Base-by-base conservation (phyloP, 176 grass and related monocot genomes). In the Neostapfia colusana region DNA sequence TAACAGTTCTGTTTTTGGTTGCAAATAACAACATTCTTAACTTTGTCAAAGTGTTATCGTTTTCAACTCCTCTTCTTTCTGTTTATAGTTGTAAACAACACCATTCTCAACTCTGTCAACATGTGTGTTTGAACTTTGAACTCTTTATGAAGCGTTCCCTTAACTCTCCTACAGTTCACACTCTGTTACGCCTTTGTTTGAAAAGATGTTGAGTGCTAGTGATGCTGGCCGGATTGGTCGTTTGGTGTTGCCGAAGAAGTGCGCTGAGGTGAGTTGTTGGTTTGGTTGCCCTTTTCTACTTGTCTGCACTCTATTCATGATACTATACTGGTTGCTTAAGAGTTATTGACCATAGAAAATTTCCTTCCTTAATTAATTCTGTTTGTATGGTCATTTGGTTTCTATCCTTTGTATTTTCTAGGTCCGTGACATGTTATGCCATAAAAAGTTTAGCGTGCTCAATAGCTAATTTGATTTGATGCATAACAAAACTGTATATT, bases 161-260 rank as follows among this genome's bases (percentile, higher is more conserved):
- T 91, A 89, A 88, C 77, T 77, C 13, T 71, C 46, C 16, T 70
- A 87, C 73, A 92, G 96, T 77, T 92, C 96, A 50, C 95, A 95
- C 72, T 92, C 89, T 75, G 85, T 99, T 68, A 95, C 83, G 70
- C 96, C 96, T 81, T 82, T 99, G 40, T 99, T 99, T 81, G 96
- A 99, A 69, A 99, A 99, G 81, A 95, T 92, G 96, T 62, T 99
- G 73, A 99, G 96, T 82, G 92, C 96, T 66, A 99, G 96, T 81
- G 96, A 99, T 78, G 96, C 96, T 82, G 96, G 96, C 20, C 68
- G 96, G 65, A 99, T 99, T 85, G 96, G 96, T 67, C 91, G 96
- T 85, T 77, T 99, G 59, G 96, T 99, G 28, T 89, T 99, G 80
- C 96, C 96, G 57, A 99, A 99, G 86, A 99, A 99, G 89, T 99